Evolutionary conservation across 768 basidiomycete species (phyloP).

Genomic region (Tylopilus balloui): DNA sequence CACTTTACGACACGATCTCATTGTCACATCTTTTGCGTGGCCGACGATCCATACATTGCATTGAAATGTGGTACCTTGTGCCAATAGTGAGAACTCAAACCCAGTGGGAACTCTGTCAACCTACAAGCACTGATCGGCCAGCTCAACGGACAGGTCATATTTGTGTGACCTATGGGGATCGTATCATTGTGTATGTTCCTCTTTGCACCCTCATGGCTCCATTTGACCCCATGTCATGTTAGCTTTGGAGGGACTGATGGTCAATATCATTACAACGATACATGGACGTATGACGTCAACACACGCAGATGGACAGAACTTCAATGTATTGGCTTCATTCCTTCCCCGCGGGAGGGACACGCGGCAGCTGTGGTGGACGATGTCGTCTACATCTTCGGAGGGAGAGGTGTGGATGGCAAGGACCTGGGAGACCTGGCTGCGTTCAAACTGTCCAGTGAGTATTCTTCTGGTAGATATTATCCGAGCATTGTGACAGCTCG

Average conservation of each 20-base stretch:
- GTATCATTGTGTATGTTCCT: conserved; percentile 70
- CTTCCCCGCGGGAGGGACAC: conserved; percentile 92
- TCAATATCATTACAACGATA: conserved; percentile 98
- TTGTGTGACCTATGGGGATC: conserved; percentile 76
- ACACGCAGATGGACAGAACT: conserved; percentile 87
- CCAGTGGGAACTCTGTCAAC: conserved; percentile 77
- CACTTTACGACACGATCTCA: conserved; percentile 1
- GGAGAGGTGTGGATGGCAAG: conserved; percentile 94
- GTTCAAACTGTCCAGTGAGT: conserved; percentile 95
- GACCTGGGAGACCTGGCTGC: conserved; percentile 93
- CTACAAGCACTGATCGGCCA: conserved; percentile 55
- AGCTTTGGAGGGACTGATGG: conserved; percentile 99
- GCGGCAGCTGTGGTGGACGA: conserved; percentile 95
- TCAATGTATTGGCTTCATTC: conserved; percentile 94
- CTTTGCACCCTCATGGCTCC: conserved; percentile 14
- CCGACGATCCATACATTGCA: not conserved
- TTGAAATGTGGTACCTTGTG: conserved; percentile 1
- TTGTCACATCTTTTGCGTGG: not conserved
- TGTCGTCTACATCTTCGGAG: conserved; percentile 97
- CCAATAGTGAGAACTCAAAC: conserved; percentile 73
- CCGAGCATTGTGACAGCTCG: not conserved
- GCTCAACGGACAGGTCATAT: conserved; percentile 91
- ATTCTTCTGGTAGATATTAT: not conserved
- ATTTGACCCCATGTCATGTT: conserved; percentile 9
- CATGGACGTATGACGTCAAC: conserved; percentile 87